Conservation (phyloP, 2,329 filamentous ascomycete genomes). For the Nemania sp. region DNA sequence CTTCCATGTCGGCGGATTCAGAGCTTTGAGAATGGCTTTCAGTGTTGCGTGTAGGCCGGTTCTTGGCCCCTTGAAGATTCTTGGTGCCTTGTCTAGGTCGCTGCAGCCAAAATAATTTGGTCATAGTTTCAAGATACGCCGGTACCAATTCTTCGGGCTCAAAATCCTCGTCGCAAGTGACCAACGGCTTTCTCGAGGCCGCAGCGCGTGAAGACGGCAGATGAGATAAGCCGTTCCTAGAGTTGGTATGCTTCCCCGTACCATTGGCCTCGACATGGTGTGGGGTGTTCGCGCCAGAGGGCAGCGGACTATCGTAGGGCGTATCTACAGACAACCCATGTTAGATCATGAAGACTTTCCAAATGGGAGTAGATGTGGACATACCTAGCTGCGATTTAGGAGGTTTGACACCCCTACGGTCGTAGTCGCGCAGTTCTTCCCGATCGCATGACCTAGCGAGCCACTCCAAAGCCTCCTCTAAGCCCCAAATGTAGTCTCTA, state of each 20-base stretch:
- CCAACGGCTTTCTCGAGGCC: slow-evolving; percentile 47
- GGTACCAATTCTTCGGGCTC: slow-evolving; percentile 76
- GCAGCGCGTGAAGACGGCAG: slow-evolving; percentile 34
- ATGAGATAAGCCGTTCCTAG: slow-evolving; percentile 43
- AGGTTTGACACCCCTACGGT: slow-evolving; percentile 48
- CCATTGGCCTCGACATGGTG: slow-evolving; percentile 44
- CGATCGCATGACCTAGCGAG: slow-evolving; percentile 74
- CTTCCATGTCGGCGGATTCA: slow-evolving; percentile 48
- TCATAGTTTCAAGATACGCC: slow-evolving; percentile 75
- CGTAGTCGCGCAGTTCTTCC: slow-evolving; percentile 74
- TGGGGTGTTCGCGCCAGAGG: slow-evolving; percentile 56
- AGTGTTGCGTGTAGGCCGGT: slow-evolving; percentile 5
- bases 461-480: slow-evolving; percentile 89
- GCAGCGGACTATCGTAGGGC: slow-evolving; percentile 52
- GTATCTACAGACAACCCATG: slow-evolving; percentile 44
- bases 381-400: slow-evolving; percentile 43
- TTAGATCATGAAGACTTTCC: not conserved
- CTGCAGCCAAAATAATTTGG: slow-evolving; percentile 65
- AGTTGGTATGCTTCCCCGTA: slow-evolving; percentile 34
- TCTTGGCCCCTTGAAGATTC: slow-evolving; percentile 41
- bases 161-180: slow-evolving; percentile 68
- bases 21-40: not conserved
- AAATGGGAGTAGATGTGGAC: not conserved
- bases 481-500: slow-evolving; percentile 76
- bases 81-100: slow-evolving; percentile 53